Percentiles rank a stretch among this genome's conserved stretches.
Evolutionary conservation across 2,329 filamentous ascomycete species (phyloP).

Genomic region (Fusarium napiforme): DNA sequence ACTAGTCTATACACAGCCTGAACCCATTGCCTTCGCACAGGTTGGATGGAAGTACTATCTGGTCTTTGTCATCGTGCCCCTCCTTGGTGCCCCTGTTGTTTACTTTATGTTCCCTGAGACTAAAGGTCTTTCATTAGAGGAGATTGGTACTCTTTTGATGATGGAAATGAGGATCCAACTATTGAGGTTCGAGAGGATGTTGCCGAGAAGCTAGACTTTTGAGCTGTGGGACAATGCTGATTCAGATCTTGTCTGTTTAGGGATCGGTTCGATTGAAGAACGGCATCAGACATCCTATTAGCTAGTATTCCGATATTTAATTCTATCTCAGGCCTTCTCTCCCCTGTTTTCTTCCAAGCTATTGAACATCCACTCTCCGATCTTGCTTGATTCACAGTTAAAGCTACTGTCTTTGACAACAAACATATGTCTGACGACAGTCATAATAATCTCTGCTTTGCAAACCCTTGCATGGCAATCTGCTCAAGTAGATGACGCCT

Average conservation of each 20-base stretch:
- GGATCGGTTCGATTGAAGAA: not conserved
- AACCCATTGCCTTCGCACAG: not conserved
- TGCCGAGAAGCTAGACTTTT: not conserved
- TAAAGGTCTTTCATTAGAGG: not conserved
- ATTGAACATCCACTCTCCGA: no score
- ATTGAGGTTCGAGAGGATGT: not conserved
- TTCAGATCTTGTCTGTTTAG: not conserved
- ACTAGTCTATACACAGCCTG: not conserved
- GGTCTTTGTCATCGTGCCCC: not conserved
- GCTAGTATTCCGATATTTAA: fast-evolving
- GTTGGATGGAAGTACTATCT: not conserved
- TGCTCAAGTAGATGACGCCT: no score
- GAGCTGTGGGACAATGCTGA: not conserved
- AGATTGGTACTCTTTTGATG: not conserved
- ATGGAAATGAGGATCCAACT: not conserved
- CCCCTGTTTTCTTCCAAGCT: not conserved
- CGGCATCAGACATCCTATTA: not conserved
- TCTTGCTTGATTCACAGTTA: no score
- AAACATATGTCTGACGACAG: no score
- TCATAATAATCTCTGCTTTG: no score
- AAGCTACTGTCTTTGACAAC: no score
- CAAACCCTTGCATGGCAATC: no score
- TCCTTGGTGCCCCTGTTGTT: not conserved
- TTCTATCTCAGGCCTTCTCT: not conserved
- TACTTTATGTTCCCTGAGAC: not conserved